phyloP scores from a whole-genome alignment of 1,284 basidiomycete genomes.

The Microbotryum silenes-acaulis region DNA sequence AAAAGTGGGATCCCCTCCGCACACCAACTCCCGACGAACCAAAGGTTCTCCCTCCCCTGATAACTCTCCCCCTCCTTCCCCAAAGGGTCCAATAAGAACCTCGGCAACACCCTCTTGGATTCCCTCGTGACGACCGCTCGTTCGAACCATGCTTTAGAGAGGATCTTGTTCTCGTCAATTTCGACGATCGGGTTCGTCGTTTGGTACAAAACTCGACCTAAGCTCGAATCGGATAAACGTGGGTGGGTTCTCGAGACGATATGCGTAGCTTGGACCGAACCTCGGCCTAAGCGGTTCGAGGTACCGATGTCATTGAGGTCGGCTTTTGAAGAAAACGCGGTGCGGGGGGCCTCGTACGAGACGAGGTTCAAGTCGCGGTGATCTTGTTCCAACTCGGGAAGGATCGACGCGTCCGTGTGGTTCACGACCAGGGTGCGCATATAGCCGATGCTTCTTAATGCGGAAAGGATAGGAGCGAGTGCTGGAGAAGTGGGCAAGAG shows the following conservation, averaged over 20 bases:
- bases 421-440: constrained; percentile 55
- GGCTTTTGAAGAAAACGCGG: too few species aligned
- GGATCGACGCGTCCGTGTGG: constrained; percentile 54
- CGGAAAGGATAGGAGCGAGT: constrained; percentile 34
- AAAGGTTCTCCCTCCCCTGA: constrained; percentile 41
- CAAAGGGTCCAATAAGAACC: constrained; percentile 41
- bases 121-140: constrained; percentile 52
- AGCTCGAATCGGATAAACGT: constrained; percentile 38
- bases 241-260: constrained; percentile 41
- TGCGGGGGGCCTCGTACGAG: constrained; percentile 18
- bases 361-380: constrained; percentile 58
- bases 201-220: constrained; percentile 45
- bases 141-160: constrained; percentile 55
- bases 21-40: constrained; percentile 55
- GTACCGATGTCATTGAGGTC: too few species aligned
- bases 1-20: constrained; percentile 54
- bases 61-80: neutral
- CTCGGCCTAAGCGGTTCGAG: too few species aligned
- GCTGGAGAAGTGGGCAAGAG: constrained; percentile 43
- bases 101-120: constrained; percentile 49
- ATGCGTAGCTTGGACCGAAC: constrained; percentile 47
- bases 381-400: constrained; percentile 50
- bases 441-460: constrained; percentile 38
- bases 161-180: constrained; percentile 47
- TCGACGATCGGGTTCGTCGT: constrained; percentile 63